phyloP scores from a whole-genome alignment of 495 filamentous ascomycete genomes.

The Penicillium ucsense region DNA sequence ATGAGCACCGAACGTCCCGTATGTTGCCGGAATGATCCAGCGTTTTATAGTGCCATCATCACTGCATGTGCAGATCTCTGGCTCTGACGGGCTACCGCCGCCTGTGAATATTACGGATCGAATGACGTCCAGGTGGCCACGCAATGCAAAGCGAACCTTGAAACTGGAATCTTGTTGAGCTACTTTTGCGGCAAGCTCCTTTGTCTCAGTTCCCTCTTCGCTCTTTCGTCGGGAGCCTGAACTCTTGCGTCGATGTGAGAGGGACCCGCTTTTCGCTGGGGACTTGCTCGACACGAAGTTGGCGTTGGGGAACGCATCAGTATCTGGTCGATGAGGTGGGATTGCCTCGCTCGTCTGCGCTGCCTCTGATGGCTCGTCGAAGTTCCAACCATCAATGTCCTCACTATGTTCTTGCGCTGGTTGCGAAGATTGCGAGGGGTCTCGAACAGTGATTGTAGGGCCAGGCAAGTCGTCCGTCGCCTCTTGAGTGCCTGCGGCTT shows the following conservation, averaged over 20 bases:
- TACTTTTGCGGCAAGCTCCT: constrained; percentile 26
- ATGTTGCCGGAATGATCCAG: constrained; percentile 83
- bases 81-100: constrained; percentile 85
- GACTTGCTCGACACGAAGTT: constrained; percentile 69
- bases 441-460: constrained; percentile 32
- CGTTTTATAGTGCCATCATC: constrained; percentile 94
- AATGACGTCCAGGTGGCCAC: constrained; percentile 89
- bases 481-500: constrained; percentile 37
- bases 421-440: constrained; percentile 22
- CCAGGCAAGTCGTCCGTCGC: constrained; percentile 50
- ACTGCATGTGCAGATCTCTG: constrained; percentile 92
- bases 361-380: constrained; percentile 54
- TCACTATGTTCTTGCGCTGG: constrained; percentile 27
- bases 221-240: constrained; percentile 59
- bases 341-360: constrained; percentile 39
- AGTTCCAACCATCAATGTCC: constrained; percentile 83
- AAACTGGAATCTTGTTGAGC: constrained; percentile 52
- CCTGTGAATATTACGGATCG: constrained; percentile 92
- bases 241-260: constrained; percentile 71
- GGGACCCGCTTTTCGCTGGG: constrained; percentile 54
- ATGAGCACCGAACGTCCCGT: constrained; percentile 49
- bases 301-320: constrained; percentile 74
- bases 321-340: constrained; percentile 61
- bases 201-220: constrained; percentile 39
- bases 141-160: constrained; percentile 83